A percentile compares a stretch with the other conserved stretches of the same genome.
These are phyloP conservation scores for Saturnispora sanitii DNA, from an alignment of 805 yeast genomes.

Conservation along the genomic window DNA sequence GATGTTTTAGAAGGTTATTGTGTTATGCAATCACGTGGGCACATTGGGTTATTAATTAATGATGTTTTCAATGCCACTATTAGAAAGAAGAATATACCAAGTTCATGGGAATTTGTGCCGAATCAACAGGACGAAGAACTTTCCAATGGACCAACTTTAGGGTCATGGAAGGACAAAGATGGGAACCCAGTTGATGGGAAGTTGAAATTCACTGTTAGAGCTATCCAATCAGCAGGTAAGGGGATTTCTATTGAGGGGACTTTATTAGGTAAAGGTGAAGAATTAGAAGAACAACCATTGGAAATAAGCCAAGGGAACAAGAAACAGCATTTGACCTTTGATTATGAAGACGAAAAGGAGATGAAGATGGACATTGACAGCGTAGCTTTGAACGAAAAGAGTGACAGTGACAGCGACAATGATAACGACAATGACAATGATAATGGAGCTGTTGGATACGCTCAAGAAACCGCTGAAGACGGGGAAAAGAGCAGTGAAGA, in stretches of 20 bases:
- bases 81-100: constrained; percentile 77
- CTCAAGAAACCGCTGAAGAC: constrained; percentile 1
- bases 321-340: constrained; percentile 33
- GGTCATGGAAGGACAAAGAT: constrained; percentile 78
- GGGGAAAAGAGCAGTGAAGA: not conserved
- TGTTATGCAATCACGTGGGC: constrained; percentile 90
- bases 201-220: constrained; percentile 62
- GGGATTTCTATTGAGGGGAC: constrained; percentile 88
- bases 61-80: constrained; percentile 94
- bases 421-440: constrained; percentile 12
- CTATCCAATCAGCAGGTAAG: constrained; percentile 67
- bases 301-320: constrained; percentile 24
- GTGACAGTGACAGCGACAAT: not conserved
- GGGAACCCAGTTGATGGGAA: constrained; percentile 77
- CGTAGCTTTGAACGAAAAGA: not conserved
- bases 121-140: constrained; percentile 54
- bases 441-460: constrained; percentile 11
- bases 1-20: constrained; percentile 79
- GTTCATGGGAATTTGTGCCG: constrained; percentile 75
- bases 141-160: constrained; percentile 34
- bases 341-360: constrained; percentile 20
- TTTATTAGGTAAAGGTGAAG: constrained; percentile 37
- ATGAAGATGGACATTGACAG: constrained; percentile 5
- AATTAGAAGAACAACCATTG: constrained; percentile 40
- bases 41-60: constrained; percentile 80